Percentiles rank a stretch among this genome's conserved stretches.
Evolutionary conservation across 2,329 filamentous ascomycete species (phyloP).

Genomic region (Chalaropsis ovoidea): DNA sequence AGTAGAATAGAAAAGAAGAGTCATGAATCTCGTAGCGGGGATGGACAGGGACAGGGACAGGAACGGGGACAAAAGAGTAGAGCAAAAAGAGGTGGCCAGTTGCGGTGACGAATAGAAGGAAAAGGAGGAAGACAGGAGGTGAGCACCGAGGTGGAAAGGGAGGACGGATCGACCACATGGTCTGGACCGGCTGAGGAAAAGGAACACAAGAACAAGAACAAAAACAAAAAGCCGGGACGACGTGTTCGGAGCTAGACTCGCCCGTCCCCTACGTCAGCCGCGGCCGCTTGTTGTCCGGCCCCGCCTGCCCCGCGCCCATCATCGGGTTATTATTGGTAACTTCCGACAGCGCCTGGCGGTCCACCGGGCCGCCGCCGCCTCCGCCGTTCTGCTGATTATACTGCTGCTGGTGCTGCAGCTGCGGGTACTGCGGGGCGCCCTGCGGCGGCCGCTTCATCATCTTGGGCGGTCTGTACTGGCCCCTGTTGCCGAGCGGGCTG

Average conservation of each 20-base stretch:
- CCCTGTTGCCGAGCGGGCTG: conserved; percentile 50
- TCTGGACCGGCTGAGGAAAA: neutral
- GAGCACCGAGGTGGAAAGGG: neutral
- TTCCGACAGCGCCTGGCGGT: conserved; percentile 42
- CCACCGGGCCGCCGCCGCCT: conserved; percentile 17
- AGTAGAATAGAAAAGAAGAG: neutral
- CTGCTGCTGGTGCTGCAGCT: conserved; percentile 27
- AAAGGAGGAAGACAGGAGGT: too few species aligned
- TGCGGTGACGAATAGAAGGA: neutral
- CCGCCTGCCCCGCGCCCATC: conserved; percentile 28
- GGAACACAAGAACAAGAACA: neutral
- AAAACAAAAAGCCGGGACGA: neutral
- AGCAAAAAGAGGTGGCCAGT: neutral
- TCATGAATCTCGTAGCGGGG: conserved; percentile 4
- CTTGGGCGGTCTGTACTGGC: conserved; percentile 46
- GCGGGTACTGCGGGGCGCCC: conserved; percentile 29
- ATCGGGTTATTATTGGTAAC: conserved; percentile 38
- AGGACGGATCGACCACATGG: too few species aligned
- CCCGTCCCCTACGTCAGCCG: conserved; percentile 34
- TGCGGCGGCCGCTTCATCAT: conserved; percentile 46
- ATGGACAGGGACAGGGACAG: neutral
- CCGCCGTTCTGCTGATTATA: conserved; percentile 20
- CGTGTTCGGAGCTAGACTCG: too few species aligned
- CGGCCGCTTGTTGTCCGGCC: conserved; percentile 44
- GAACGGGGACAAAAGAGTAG: neutral